Evolutionary conservation across 352 stramenopile species (phyloP).

Genomic region (Stramenopiles sp.): DNA sequence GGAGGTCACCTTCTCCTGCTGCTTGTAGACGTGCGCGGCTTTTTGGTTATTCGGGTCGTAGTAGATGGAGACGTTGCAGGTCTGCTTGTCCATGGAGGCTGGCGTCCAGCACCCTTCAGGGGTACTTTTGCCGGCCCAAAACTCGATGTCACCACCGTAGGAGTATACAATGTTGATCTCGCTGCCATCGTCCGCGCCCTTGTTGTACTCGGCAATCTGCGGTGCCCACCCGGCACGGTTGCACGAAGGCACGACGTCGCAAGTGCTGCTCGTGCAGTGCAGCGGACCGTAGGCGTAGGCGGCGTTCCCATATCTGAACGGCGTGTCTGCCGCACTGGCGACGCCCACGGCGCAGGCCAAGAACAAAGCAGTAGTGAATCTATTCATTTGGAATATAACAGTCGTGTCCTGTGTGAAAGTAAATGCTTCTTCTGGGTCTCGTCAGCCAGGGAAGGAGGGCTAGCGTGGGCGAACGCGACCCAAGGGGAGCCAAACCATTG

Average conservation of each 20-base stretch:
- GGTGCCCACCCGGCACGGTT: background rate
- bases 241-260: conserved; percentile 4
- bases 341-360: background rate
- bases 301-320: conserved; percentile 8
- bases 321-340: background rate
- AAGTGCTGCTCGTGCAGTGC: background rate
- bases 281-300: conserved; percentile 1
- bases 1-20: background rate
- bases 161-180: conserved; percentile 12
- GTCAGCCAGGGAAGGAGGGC: too few relatives aligned
- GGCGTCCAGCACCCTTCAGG: conserved; percentile 4
- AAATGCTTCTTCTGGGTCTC: too few relatives aligned
- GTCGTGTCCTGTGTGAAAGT: too few relatives aligned
- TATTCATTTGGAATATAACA: too few relatives aligned
- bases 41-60: conserved; percentile 3
- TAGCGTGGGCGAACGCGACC: too few relatives aligned
- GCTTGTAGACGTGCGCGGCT: conserved; percentile 9
- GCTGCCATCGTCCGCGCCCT: background rate
- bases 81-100: background rate
- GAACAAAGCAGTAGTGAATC: too few relatives aligned
- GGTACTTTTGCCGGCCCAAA: background rate
- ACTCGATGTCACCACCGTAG: conserved; percentile 8
- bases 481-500: too few relatives aligned
- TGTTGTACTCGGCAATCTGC: conserved; percentile 6
- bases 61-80: background rate